These are phyloP conservation scores for Colletotrichum theobromicola DNA, from an alignment of 2,329 filamentous ascomycete species.

Conservation along the genomic window DNA sequence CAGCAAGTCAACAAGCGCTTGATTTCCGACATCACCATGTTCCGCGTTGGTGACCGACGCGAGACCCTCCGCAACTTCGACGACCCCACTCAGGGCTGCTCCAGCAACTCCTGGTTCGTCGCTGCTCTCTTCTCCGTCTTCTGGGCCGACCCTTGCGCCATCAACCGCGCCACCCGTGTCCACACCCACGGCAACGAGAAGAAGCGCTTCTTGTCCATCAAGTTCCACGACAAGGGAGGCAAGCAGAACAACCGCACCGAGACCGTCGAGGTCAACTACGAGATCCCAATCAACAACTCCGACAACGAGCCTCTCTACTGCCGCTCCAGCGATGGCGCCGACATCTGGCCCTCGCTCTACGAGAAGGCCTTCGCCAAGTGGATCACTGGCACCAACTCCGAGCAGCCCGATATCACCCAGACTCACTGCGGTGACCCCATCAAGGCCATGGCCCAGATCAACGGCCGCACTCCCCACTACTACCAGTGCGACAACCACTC, in stretches of 20 bases:
- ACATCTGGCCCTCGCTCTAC: conserved; percentile 50
- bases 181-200: conserved; percentile 29
- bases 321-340: conserved; percentile 42
- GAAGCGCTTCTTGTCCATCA: conserved; percentile 34
- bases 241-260: conserved; percentile 42
- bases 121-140: conserved; percentile 49
- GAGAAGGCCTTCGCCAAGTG: conserved; percentile 55
- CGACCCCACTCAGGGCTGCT: conserved; percentile 47
- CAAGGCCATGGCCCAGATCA: conserved; percentile 51
- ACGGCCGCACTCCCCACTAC: conserved; percentile 41
- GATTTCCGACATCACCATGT: conserved; percentile 35
- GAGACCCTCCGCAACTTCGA: conserved; percentile 36
- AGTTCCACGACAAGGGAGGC: conserved; percentile 50
- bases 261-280: conserved; percentile 46
- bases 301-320: conserved; percentile 46
- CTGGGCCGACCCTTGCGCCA: conserved; percentile 46
- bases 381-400: conserved; percentile 34
- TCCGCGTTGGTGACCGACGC: conserved; percentile 27
- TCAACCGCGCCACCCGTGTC: conserved; percentile 40
- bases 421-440: conserved; percentile 45
- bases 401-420: conserved; percentile 46
- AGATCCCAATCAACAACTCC: conserved; percentile 49
- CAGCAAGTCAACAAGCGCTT: conserved; percentile 34
- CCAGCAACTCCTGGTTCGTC: conserved; percentile 47
- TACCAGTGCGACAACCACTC: conserved; percentile 37